These are phyloP conservation scores for Lactarius trivialis DNA, from an alignment of 768 basidiomycete genomes.

Conservation along the genomic window DNA sequence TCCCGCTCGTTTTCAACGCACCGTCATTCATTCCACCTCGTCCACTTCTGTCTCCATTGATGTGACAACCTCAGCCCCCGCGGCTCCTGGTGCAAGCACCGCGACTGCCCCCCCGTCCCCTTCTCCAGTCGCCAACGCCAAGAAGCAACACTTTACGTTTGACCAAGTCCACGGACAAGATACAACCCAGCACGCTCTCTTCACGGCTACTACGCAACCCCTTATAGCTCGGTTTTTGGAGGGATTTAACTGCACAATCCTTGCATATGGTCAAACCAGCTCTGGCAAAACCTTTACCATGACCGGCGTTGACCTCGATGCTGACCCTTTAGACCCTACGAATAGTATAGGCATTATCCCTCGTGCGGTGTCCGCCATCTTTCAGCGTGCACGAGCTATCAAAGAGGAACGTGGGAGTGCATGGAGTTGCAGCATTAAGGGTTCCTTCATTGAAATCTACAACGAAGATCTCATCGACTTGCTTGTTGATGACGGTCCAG, in stretches of 20 bases:
- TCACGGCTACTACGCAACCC: constrained; percentile 76
- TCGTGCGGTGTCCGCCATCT: constrained; percentile 85
- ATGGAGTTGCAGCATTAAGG: constrained; percentile 78
- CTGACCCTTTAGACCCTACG: constrained; percentile 72
- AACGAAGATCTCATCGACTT: constrained; percentile 99
- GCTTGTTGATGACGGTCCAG: constrained; percentile 66
- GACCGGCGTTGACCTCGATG: constrained; percentile 91
- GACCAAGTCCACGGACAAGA: constrained; percentile 91
- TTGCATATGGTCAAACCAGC: constrained; percentile 97
- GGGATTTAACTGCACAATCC: constrained; percentile 95
- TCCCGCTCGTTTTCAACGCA: constrained; percentile 89
- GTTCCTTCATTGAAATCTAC: constrained; percentile 96
- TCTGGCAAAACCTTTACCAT: constrained; percentile 97
- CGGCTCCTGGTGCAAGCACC: constrained; percentile 45
- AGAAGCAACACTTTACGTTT: constrained; percentile 85
- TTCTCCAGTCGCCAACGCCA: constrained; percentile 37
- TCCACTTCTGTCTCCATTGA: constrained; percentile 81
- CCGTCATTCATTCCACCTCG: constrained; percentile 74
- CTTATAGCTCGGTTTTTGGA: constrained; percentile 83
- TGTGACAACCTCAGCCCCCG: constrained; percentile 46
- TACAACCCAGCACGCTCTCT: constrained; percentile 80
- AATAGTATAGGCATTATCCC: constrained; percentile 95
- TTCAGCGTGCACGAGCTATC: constrained; percentile 65
- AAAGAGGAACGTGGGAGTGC: constrained; percentile 67
- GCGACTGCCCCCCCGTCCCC: constrained; percentile 35